Conservation (phyloP, 2,329 filamentous ascomycete species). For the Pseudogymnoascus sp. region DNA sequence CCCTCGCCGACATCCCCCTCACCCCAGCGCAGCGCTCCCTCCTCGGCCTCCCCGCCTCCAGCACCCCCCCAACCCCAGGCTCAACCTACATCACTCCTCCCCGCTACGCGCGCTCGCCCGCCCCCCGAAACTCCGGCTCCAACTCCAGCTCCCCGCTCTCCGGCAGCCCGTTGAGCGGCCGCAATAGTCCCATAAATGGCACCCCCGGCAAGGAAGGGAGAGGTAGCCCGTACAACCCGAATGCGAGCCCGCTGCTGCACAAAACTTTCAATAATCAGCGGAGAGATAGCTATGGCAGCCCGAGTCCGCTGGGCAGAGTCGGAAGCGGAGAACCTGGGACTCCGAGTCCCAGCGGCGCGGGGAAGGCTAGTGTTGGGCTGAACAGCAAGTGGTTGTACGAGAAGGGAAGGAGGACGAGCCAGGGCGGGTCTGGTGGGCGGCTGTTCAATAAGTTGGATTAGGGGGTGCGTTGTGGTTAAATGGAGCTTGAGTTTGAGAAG, state of each 20-base stretch:
- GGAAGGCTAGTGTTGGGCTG: conserved; percentile 65
- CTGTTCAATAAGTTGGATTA: conserved; percentile 16
- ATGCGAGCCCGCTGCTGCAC: conserved; percentile 53
- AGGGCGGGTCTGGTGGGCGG: conserved; percentile 19
- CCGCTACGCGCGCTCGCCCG: conserved; percentile 71
- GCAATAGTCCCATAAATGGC: neutral
- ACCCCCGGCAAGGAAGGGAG: neutral
- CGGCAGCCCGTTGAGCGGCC: neutral
- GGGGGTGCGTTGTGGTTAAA: neutral
- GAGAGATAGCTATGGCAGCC: conserved; percentile 55
- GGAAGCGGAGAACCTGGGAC: conserved; percentile 48
- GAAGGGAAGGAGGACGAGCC: conserved; percentile 50
- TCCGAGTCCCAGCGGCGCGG: conserved; percentile 58
- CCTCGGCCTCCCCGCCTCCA: conserved; percentile 67
- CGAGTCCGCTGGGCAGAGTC: conserved; percentile 39
- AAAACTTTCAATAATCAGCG: conserved; percentile 49
- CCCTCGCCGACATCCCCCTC: conserved; percentile 80
- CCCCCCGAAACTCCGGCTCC: conserved; percentile 36
- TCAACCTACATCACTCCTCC: conserved; percentile 78
- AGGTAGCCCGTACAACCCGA: conserved; percentile 37
- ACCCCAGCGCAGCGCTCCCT: conserved; percentile 81
- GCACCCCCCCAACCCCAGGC: conserved; percentile 54
- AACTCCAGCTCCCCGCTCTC: conserved; percentile 12
- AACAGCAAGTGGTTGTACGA: conserved; percentile 97
- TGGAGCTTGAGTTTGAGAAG: neutral